Base-by-base conservation (phyloP, 2,329 filamentous ascomycete genomes). In the Metarhizium humberi region DNA sequence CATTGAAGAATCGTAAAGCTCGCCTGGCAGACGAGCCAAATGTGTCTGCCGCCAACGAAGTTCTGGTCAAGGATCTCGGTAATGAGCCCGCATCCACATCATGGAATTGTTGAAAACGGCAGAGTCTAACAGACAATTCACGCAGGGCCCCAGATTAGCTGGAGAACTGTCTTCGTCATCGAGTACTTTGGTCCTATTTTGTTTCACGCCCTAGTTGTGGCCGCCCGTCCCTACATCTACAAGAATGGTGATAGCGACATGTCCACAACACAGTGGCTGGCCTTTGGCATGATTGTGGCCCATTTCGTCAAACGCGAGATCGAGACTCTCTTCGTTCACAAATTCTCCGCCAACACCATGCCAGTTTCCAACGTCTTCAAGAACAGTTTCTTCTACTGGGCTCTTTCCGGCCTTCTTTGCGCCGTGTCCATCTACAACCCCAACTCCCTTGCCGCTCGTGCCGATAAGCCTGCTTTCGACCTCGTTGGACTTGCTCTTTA, bases 231-330 rank as follows among this genome's bases (percentile, higher is more conserved):
- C 29, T 84, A 87, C 69, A 76, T 76, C 58, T 74, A 79, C 67
- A 71, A 73, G 57, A 67, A 67, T 60, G 67, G 67, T 60, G 67
- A 75, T 63, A 68, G 71, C 64, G 66, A 75, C 67, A 65, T 94
- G 78, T 75, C 80, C 67, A 68, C 74, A 76, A 78, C 81, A 2
- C 94, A 99, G 73, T 82, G 80, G 63, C 77, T 96, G 52, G 80
- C 86, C 52, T 87, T 91, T 68, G 74, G 75, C 58, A 82, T 96
- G 69, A 82, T 96, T 64, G 75, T 85, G 55, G 71, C 87, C 13
- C 94, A 99, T 78, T 99, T 96, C 72, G 62, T 89, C 69, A 99
- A 99, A 81, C 91, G 94, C 67, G 94, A 99, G 76, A 79, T 90
- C 61, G 94, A 99, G 76, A 97, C 94, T 0, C 68, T 96, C 59